These are phyloP conservation scores for Chalciporus sphaerocephalus DNA, from an alignment of 768 basidiomycete species.

Conservation along the genomic window DNA sequence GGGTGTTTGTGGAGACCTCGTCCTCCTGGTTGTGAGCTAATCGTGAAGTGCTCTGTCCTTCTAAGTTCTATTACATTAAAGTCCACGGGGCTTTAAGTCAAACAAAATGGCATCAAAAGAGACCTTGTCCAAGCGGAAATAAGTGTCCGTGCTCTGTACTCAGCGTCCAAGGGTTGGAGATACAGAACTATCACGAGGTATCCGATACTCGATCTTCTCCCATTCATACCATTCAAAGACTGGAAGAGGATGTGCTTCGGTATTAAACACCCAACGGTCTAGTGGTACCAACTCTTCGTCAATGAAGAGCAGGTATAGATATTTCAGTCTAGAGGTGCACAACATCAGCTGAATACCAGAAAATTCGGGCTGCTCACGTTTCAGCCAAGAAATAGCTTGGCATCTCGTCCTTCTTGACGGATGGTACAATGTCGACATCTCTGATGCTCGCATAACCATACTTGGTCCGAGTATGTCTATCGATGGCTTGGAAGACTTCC, in stretches of 20 bases:
- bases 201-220: conserved; percentile 18
- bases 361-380: conserved; percentile 13
- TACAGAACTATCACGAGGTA: neutral
- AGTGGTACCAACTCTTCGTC: conserved; percentile 30
- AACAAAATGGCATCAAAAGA: too few relatives aligned
- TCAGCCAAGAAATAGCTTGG: conserved; percentile 44
- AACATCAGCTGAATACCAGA: neutral
- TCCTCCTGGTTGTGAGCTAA: too few relatives aligned
- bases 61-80: too few relatives aligned
- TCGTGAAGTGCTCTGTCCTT: too few relatives aligned
- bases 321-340: conserved; percentile 14
- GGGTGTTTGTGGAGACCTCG: too few relatives aligned
- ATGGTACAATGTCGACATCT: conserved; percentile 33
- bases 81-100: too few relatives aligned
- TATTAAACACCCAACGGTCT: conserved; percentile 37
- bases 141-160: neutral
- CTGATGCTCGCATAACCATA: conserved; percentile 45
- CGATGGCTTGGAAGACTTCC: conserved; percentile 41
- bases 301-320: conserved; percentile 27
- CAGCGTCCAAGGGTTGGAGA: neutral
- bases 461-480: conserved; percentile 41
- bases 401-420: conserved; percentile 42
- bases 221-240: conserved; percentile 26
- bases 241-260: conserved; percentile 38
- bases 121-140: neutral